phyloP scores from a whole-genome alignment of 164 flowering plant genomes.

The Liquidambar formosana region DNA sequence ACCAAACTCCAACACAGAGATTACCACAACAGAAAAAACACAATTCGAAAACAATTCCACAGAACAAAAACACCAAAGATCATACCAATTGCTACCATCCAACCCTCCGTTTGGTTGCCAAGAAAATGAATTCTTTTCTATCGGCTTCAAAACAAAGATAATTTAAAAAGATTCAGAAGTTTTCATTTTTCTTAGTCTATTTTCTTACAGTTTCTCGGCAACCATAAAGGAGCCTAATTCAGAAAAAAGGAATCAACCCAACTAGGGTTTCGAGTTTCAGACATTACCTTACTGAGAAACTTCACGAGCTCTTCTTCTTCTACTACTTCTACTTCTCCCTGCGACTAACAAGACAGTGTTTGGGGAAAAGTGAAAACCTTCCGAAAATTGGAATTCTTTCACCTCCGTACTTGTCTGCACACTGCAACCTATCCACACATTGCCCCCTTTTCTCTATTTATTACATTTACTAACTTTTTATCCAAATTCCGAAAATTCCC shows the following conservation, averaged over 20 bases:
- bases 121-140: not conserved
- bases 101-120: not conserved
- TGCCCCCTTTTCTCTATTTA: not conserved
- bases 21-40: not conserved
- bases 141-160: too few species aligned
- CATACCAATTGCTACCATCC: too few species aligned
- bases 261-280: slow-evolving; percentile 15
- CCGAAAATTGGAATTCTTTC: not conserved
- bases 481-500: too few species aligned
- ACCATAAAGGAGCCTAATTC: not conserved
- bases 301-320: not conserved
- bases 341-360: not conserved
- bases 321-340: not conserved
- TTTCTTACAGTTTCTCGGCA: not conserved
- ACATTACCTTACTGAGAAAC: slow-evolving; percentile 10
- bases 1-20: not conserved
- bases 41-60: not conserved
- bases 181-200: not conserved
- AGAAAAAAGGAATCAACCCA: not conserved
- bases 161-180: too few species aligned
- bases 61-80: not conserved
- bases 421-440: not conserved
- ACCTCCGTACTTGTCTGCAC: slow-evolving; percentile 1
- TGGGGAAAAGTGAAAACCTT: not conserved
- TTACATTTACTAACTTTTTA: too few species aligned